A percentile compares a stretch with the other conserved stretches of the same genome.
These are phyloP conservation scores for Scheffersomyces spartinae DNA, from an alignment of 805 yeast species.

Conservation along the genomic window DNA sequence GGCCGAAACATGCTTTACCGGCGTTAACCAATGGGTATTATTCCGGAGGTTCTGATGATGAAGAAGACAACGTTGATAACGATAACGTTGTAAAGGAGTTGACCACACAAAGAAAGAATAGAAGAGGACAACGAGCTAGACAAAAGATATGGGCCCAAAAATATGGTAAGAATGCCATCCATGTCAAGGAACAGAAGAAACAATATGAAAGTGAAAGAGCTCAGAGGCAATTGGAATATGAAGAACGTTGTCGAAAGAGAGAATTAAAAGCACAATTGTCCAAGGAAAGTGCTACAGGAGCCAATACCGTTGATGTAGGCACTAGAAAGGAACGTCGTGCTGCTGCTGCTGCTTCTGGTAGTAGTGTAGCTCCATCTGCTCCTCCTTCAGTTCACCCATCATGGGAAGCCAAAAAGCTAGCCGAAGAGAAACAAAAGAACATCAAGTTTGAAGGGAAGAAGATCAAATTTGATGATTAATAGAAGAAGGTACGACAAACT, in stretches of 20 bases:
- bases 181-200: conserved; percentile 56
- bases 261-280: conserved; percentile 33
- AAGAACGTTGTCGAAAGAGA: conserved; percentile 62
- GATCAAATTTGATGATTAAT: conserved; percentile 64
- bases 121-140: conserved; percentile 96
- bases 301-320: background rate
- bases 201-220: conserved; percentile 45
- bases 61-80: conserved; percentile 26
- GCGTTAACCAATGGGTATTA: conserved; percentile 68
- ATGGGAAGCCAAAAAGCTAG: conserved; percentile 83
- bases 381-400: conserved; percentile 72
- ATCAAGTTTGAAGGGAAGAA: conserved; percentile 78
- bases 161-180: conserved; percentile 76
- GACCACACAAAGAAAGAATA: conserved; percentile 59
- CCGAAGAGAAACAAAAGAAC: conserved; percentile 52
- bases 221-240: conserved; percentile 51
- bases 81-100: conserved; percentile 41
- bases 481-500: too few species aligned
- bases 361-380: conserved; percentile 2
- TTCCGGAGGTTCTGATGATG: conserved; percentile 73
- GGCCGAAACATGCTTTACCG: conserved; percentile 40
- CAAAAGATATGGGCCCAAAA: conserved; percentile 94
- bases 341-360: too few species aligned
- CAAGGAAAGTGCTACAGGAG: too few species aligned
- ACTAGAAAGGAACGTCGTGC: too few species aligned